Percentiles rank a stretch among this genome's conserved stretches.
phyloP scores from a whole-genome alignment of 805 yeast genomes.

The Starmerella sp. region DNA sequence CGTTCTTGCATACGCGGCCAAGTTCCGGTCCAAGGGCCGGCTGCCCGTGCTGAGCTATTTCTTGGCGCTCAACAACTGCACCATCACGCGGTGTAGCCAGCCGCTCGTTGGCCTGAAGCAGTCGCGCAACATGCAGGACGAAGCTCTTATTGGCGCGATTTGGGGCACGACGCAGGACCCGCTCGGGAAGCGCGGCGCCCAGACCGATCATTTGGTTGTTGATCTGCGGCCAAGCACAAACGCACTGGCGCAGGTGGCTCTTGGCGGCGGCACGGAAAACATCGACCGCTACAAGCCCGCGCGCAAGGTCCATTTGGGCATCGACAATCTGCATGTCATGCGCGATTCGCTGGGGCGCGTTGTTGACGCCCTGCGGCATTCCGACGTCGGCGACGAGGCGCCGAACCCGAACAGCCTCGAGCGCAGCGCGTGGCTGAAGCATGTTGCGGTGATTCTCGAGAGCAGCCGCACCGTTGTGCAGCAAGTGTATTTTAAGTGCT shows the following conservation, averaged over 20 bases:
- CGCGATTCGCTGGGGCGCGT: slow-evolving; percentile 66
- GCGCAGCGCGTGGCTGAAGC: slow-evolving; percentile 70
- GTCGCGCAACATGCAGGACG: slow-evolving; percentile 83
- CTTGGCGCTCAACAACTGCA: slow-evolving; percentile 48
- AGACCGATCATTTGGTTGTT: slow-evolving; percentile 55
- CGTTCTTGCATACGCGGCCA: slow-evolving; percentile 69
- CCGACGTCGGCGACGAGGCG: slow-evolving; percentile 46
- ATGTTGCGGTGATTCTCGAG: slow-evolving; percentile 53
- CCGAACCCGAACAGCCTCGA: slow-evolving; percentile 46
- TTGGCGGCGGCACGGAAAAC: slow-evolving; percentile 96
- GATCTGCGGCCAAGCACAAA: slow-evolving; percentile 90
- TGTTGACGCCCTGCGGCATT: slow-evolving; percentile 50
- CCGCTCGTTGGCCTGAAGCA: slow-evolving; percentile 87
- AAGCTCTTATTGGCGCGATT: slow-evolving; percentile 61
- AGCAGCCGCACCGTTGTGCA: slow-evolving; percentile 70
- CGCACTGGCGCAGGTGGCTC: slow-evolving; percentile 91
- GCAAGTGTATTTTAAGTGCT: slow-evolving; percentile 69
- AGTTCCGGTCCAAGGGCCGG: slow-evolving; percentile 73
- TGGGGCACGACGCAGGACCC: slow-evolving; percentile 45
- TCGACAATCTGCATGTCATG: slow-evolving; percentile 93
- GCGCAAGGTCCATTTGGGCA: slow-evolving; percentile 67
- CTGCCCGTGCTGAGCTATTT: slow-evolving; percentile 74
- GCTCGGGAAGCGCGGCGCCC: slow-evolving; percentile 26
- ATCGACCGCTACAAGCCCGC: slow-evolving; percentile 74
- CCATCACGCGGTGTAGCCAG: slow-evolving; percentile 83